These are phyloP conservation scores for Fusarium hostae DNA, from an alignment of 2,329 filamentous ascomycete species.

Conservation along the genomic window DNA sequence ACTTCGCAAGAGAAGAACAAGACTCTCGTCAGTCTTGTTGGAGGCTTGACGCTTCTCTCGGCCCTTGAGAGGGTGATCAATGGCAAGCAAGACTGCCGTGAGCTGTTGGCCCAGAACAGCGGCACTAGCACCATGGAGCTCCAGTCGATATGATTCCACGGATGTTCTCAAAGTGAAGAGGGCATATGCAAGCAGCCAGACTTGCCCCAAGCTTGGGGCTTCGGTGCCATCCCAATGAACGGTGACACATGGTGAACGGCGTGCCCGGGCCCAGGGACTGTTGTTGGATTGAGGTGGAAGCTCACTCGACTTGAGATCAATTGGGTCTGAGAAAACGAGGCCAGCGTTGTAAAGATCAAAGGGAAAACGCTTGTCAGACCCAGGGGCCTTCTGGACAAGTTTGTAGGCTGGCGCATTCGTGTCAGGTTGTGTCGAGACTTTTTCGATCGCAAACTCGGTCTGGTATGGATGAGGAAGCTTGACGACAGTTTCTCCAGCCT, in stretches of 20 bases:
- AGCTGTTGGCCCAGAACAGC: constrained; percentile 54
- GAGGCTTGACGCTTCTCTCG: constrained; percentile 43
- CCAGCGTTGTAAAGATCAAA: constrained; percentile 48
- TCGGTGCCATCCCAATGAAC: constrained; percentile 56
- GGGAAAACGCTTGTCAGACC: constrained; percentile 45
- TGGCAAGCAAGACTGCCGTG: constrained; percentile 59
- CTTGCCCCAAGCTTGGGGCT: constrained; percentile 60
- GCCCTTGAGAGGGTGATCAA: constrained; percentile 58
- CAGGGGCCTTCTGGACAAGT: constrained; percentile 47
- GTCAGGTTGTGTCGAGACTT: constrained; percentile 40
- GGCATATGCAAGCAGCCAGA: constrained; percentile 64
- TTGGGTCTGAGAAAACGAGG: constrained; percentile 59
- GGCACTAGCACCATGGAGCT: constrained; percentile 54
- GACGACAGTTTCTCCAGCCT: constrained; percentile 53
- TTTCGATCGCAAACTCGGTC: constrained; percentile 57
- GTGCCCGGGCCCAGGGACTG: constrained; percentile 66
- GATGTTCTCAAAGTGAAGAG: constrained; percentile 62
- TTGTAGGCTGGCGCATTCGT: constrained; percentile 48
- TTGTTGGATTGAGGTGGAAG: constrained; percentile 63
- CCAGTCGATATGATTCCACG: constrained; percentile 61
- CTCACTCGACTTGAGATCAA: constrained; percentile 61
- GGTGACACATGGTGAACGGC: constrained; percentile 60
- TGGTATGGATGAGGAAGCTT: constrained; percentile 63
- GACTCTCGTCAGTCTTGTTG: constrained; percentile 45
- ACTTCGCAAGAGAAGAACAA: constrained; percentile 59